phyloP scores from a whole-genome alignment of 768 basidiomycete genomes.

The Calocybe gangraenosa region DNA sequence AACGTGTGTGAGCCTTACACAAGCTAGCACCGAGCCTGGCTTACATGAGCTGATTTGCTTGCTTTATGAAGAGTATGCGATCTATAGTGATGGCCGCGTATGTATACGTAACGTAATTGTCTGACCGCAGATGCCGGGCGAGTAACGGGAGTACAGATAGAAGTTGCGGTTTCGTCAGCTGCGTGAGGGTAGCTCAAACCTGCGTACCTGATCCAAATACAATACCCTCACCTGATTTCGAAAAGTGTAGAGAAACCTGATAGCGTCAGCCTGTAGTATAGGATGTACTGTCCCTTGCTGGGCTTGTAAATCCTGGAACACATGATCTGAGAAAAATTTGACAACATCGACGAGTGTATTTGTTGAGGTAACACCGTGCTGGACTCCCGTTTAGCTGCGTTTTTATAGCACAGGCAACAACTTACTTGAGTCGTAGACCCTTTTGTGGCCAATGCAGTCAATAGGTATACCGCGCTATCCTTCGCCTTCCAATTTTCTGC shows the following conservation, averaged over 20 bases:
- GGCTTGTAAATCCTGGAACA: conserved; percentile 82
- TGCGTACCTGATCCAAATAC: conserved; percentile 1
- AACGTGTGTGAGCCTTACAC: too few relatives aligned
- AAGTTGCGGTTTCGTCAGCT: conserved; percentile 93
- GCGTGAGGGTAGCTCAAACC: conserved; percentile 1
- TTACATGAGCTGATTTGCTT: conserved; percentile 68
- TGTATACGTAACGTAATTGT: conserved; percentile 90
- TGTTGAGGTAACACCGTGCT: conserved; percentile 92
- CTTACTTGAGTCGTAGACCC: conserved; percentile 81
- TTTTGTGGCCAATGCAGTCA: conserved; percentile 90
- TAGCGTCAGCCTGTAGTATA: conserved; percentile 93
- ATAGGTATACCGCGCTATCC: conserved; percentile 87
- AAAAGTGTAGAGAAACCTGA: conserved; percentile 92
- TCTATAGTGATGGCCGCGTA: conserved; percentile 99
- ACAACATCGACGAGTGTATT: conserved; percentile 92
- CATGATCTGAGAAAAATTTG: conserved; percentile 91
- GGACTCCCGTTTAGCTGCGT: conserved; percentile 3
- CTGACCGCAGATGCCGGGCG: conserved; percentile 73
- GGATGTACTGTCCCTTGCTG: conserved; percentile 68
- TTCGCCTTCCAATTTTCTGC: conserved; percentile 81
- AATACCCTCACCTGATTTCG: conserved; percentile 70
- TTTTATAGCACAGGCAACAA: conserved; percentile 1
- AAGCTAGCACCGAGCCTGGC: conserved; percentile 18
- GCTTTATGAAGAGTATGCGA: conserved; percentile 87
- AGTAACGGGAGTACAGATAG: conserved; percentile 87